phyloP scores from a whole-genome alignment of 768 basidiomycete genomes.

The Suillus spraguei region DNA sequence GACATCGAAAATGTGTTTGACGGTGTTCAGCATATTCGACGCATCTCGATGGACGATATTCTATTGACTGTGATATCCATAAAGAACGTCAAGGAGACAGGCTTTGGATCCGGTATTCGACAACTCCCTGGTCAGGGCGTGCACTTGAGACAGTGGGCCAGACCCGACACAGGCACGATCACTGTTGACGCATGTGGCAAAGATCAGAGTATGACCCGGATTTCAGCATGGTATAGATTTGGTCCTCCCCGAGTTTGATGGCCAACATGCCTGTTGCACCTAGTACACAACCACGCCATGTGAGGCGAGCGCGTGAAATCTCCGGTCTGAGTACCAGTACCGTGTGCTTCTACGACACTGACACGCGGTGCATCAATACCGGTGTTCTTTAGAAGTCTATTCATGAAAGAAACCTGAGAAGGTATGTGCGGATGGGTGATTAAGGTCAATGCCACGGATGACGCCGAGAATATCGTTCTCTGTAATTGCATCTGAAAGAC shows the following conservation, averaged over 20 bases:
- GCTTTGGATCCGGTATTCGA: conserved; percentile 42
- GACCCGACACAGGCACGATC: conserved; percentile 58
- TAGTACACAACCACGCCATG: conserved; percentile 48
- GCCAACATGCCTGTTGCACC: conserved; percentile 64
- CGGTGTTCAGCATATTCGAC: too few species aligned
- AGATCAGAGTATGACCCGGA: conserved; percentile 39
- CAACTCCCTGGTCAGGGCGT: conserved; percentile 43
- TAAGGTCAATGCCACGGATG: conserved; percentile 68
- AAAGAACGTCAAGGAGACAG: conserved; percentile 52
- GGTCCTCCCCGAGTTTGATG: conserved; percentile 40
- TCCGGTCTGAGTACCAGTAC: conserved; percentile 72
- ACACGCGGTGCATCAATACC: conserved; percentile 49
- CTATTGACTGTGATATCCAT: conserved; percentile 68
- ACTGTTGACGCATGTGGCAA: conserved; percentile 66
- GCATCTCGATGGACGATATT: too few species aligned
- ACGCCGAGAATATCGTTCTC: conserved; percentile 75
- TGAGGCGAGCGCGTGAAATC: conserved; percentile 63
- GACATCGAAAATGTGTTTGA: too few species aligned
- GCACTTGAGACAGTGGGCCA: conserved; percentile 50
- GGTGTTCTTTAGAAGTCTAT: conserved; percentile 45
- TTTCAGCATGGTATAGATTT: conserved; percentile 38
- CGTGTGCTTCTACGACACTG: conserved; percentile 73
- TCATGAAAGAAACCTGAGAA: conserved; percentile 61
- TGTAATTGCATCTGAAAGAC: conserved; percentile 62
- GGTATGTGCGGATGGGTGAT: conserved; percentile 74